Conservation (phyloP, 2,329 filamentous ascomycete species). For the Acarospora socialis region DNA sequence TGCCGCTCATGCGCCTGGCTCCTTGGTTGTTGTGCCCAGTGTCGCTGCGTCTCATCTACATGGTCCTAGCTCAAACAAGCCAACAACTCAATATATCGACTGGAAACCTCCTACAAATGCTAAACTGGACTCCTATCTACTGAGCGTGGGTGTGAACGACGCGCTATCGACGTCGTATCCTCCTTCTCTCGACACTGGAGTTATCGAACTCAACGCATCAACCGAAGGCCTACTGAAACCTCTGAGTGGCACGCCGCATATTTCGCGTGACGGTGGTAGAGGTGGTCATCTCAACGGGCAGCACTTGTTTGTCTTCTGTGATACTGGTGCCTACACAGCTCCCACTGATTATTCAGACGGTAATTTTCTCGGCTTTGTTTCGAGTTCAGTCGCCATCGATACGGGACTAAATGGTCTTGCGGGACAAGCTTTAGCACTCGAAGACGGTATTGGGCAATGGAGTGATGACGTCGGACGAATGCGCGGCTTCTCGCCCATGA, state of each 20-base stretch:
- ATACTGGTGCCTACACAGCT: slow-evolving; percentile 19
- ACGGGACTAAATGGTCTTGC: slow-evolving; percentile 17
- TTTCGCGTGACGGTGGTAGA: slow-evolving; percentile 21
- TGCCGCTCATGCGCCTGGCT: slow-evolving; percentile 12
- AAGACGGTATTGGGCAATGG: slow-evolving; percentile 21
- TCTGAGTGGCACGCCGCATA: slow-evolving; percentile 15
- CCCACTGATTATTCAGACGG: slow-evolving; percentile 12
- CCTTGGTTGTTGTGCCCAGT: slow-evolving; percentile 11
- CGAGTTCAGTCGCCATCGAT: slow-evolving; percentile 20
- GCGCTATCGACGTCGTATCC: slow-evolving; percentile 18
- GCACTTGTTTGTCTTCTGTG: slow-evolving; percentile 21
- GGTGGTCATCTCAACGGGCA: slow-evolving; percentile 21
- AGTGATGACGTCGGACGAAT: slow-evolving; percentile 19
- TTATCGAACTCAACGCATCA: slow-evolving; percentile 11
- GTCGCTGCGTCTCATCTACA: slow-evolving; percentile 14
- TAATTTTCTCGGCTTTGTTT: slow-evolving; percentile 19
- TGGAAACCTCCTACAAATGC: slow-evolving; percentile 12
- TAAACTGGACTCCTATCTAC: slow-evolving; percentile 13
- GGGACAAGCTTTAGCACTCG: slow-evolving; percentile 15
- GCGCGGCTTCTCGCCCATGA: slow-evolving; percentile 21
- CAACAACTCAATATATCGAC: slow-evolving; percentile 18
- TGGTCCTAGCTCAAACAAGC: slow-evolving; percentile 16
- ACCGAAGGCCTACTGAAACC: slow-evolving; percentile 10
- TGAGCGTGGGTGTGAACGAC: slow-evolving; percentile 17
- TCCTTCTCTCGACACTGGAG: slow-evolving; percentile 17